Base-by-base conservation (phyloP, 257 asterid genomes). In the Ophiorrhiza pumila region DNA sequence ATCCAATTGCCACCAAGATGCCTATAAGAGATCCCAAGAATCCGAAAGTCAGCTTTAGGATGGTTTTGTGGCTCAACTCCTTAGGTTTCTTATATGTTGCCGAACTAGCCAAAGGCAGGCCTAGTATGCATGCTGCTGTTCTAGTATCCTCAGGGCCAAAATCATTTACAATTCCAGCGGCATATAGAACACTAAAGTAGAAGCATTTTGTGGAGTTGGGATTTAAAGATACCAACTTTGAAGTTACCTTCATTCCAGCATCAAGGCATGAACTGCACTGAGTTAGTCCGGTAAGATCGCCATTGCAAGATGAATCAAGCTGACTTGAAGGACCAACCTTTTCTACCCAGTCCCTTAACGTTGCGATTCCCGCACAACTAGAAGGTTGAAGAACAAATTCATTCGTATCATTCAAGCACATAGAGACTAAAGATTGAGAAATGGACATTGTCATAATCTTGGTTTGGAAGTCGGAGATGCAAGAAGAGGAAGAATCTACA, bases 191-290 rank as follows among this genome's bases (percentile, higher is more conserved):
- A 4, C 87, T 78, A 34, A 88, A 88, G 74, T 63, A 85, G 70
- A 85, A 88, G 70, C 93, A 88, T 64, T 76, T 80, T 0, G 90
- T 82, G 42, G 85, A 76, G 66, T 84, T 85, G 15, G 82, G 87
- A 58, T 84, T 61, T 32, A 66, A 65, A 23, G 93, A 79, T 39
- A 79, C 86, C 18, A 88, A 75, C 61, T 75, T 61, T 5, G 89
- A 77, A 63, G 77, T 88, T 65, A 80, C 80, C 81, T 46, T 77
- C 71, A 82, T 63, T 5, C 90, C 93, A 1, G 90, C 90, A n/a
- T 88, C 93, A 23, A 84, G 5, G 32, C 93, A 88, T 67, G 77
- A 59, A 57, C 89, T 69, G 77, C 93, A 88, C 57, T 76, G 78
- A 0, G 90, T 79, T 3, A 85, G 57, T 46, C 82, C 85, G 7